phyloP scores from a whole-genome alignment of 2,329 filamentous ascomycete genomes.

The Exutisphaerella laricina region DNA sequence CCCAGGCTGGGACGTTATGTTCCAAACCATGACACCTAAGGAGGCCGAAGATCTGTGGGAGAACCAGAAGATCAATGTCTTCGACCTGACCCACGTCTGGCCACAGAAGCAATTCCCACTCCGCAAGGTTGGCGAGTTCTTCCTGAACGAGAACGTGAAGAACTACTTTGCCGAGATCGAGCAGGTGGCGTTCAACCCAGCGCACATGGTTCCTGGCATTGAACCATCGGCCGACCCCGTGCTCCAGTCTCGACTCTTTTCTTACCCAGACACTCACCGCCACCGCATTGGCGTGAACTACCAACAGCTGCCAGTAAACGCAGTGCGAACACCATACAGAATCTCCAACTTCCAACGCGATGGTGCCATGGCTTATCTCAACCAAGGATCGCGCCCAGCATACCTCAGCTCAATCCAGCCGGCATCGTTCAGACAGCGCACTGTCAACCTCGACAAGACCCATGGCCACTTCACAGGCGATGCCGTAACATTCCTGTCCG shows the following conservation, averaged over 20 bases:
- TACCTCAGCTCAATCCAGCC: constrained; percentile 52
- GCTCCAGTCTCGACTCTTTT: constrained; percentile 64
- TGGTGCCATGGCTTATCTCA: constrained; percentile 62
- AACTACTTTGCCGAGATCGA: constrained; percentile 64
- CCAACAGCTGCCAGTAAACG: constrained; percentile 53
- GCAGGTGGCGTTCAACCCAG: constrained; percentile 63
- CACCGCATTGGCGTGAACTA: constrained; percentile 55
- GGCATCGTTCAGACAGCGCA: constrained; percentile 44
- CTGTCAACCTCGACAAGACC: constrained; percentile 45
- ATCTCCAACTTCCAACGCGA: constrained; percentile 65
- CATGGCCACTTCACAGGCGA: constrained; percentile 48
- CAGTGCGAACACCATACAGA: constrained; percentile 51
- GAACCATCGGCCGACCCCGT: constrained; percentile 66
- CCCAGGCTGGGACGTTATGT: constrained; percentile 47
- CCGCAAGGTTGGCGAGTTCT: constrained; percentile 50
- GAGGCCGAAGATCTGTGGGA: constrained; percentile 49
- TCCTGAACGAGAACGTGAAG: constrained; percentile 50
- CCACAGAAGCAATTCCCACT: constrained; percentile 49
- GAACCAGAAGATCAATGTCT: constrained; percentile 51
- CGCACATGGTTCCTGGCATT: constrained; percentile 61
- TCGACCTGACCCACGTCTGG: constrained; percentile 52
- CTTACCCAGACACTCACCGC: constrained; percentile 61
- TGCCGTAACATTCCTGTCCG: constrained; percentile 47
- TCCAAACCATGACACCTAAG: constrained; percentile 50
- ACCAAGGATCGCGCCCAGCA: constrained; percentile 56